Percentiles rank a stretch among this genome's conserved stretches.
Evolutionary conservation across 192 early-diverging fungal species (phyloP).

Genomic region (Chytriomyces confervae): DNA sequence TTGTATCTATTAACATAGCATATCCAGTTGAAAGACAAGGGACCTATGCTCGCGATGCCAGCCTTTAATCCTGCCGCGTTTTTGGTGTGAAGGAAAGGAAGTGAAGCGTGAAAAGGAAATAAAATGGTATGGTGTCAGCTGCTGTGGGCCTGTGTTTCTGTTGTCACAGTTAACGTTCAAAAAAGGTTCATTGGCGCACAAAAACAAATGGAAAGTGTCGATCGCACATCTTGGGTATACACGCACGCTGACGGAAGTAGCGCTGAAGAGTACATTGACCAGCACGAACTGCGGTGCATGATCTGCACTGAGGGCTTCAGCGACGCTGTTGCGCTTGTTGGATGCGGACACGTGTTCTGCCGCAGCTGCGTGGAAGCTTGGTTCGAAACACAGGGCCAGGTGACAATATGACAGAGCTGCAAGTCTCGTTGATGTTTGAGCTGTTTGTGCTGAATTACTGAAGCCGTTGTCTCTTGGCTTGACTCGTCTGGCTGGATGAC

Average conservation of each 20-base stretch:
- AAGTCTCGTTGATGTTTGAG: too few species aligned
- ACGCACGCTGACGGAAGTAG: not conserved
- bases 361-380: slow-evolving; percentile 13
- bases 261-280: not conserved
- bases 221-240: slow-evolving; percentile 2
- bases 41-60: slow-evolving; percentile 26
- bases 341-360: slow-evolving; percentile 29
- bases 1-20: not conserved
- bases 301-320: slow-evolving; percentile 20
- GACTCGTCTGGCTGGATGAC: not conserved
- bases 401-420: not conserved
- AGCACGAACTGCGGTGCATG: not conserved
- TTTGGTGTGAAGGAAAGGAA: not conserved
- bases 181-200: too few species aligned
- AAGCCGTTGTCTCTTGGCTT: not conserved
- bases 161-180: too few species aligned
- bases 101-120: too few species aligned
- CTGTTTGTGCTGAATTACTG: not conserved
- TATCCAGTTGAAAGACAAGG: slow-evolving; percentile 27
- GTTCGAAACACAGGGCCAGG: slow-evolving; percentile 1
- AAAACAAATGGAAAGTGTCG: slow-evolving; percentile 4
- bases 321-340: not conserved
- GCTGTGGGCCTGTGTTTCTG: too few species aligned
- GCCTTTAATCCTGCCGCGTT: slow-evolving; percentile 24
- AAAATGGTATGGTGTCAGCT: too few species aligned